Base-by-base conservation (phyloP, 352 stramenopile genomes). In the Phytophthora ohioensis region DNA sequence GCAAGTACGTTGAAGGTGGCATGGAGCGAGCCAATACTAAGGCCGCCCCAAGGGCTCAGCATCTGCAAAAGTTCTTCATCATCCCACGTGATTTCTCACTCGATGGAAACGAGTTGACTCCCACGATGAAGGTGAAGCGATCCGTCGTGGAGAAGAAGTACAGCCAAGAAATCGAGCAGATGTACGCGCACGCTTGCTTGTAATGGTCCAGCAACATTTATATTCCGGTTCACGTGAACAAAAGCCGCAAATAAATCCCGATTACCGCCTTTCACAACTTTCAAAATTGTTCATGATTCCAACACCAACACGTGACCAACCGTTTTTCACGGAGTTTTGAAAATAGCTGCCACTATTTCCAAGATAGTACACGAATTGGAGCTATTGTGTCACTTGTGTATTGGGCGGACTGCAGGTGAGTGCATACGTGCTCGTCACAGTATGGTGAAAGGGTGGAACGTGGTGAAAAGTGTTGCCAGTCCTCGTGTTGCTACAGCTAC, bases 121-220 rank as follows among this genome's bases (percentile, higher is more conserved):
- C 95, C 4, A 98, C 95, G 46, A 84, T 99, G 72, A 99, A 99
- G 79, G 77, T 98, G 61, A 98, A 98, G 81, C 87, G 95, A 7
- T 73, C 81, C 7, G 81, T 97, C 15, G 89, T 97, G 17, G 76
- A 85, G 41, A 89, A 96, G 55, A 95, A 97, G 76, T 97, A 98
- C 78, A 73, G 49, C 0, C 77, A 90, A 27, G 79, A 93, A 56
- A 97, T 98, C 71, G 91, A 97, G 43, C 49, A 67, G 32, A 84
- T 98, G 67, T 98, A 98, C 69, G 66, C 57, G 2, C 48, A 46
- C 13, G 39, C 61, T 43, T 56, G 54, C 32, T 52, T 71, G 49
- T 65, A 63, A 55, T 27, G 21, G 21, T 27, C 21, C 21, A 27
- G 21, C 21, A 27, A 27, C 21, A 27, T 27, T 27, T 27, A 27